Base-by-base conservation (phyloP, 176 grass and related monocot species). In the Paspalum notatum region DNA sequence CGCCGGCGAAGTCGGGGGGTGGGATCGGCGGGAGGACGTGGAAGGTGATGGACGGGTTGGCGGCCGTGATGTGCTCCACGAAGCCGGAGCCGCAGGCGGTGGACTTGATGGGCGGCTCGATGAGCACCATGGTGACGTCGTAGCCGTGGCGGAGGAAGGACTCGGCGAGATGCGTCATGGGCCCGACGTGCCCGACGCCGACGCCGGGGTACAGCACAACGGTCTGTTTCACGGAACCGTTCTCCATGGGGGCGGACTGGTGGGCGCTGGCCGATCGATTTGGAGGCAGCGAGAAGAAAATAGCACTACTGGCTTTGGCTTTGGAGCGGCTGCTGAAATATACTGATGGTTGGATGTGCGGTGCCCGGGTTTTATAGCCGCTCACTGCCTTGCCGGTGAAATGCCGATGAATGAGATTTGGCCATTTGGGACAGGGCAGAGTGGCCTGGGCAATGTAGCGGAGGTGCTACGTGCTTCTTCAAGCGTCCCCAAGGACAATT, bases 21-120 rank as follows among this genome's bases (percentile, higher is more conserved):
- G 43, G 60, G 65, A 78, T 64, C 59, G 59, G 24, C 17, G 75
- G 85, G 21, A 91, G 85, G 40, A 78, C 41, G 60, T 85, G 70
- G 37, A 91, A 88, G 45, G 64, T 77, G 47, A 91, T 85, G 57
- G 64, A 46, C 4, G 85, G 81, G 40, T 85, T 91, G 53, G 80
- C 50, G 53, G 81, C 38, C 27, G 81, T 67, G 61, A 91, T 42
- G 32, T 71, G 20, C 37, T 88, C 63, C 37, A 87, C 45, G 59
- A 82, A 55, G 73, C 72, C 45, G 51, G 22, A 9, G 44, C 55
- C 22, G 58, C 25, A 64, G 11, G 62, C 59, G 3, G n/a, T n/a
- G 5, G 75, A 77, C 75, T 63, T 82, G 45, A 82, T 6, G 1
- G 80, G 80, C 46, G 69, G 54, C 68, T 62, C 56, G 3, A 74